Conservation (phyloP, 805 yeast species). For the Gaillardinia entomophila region DNA sequence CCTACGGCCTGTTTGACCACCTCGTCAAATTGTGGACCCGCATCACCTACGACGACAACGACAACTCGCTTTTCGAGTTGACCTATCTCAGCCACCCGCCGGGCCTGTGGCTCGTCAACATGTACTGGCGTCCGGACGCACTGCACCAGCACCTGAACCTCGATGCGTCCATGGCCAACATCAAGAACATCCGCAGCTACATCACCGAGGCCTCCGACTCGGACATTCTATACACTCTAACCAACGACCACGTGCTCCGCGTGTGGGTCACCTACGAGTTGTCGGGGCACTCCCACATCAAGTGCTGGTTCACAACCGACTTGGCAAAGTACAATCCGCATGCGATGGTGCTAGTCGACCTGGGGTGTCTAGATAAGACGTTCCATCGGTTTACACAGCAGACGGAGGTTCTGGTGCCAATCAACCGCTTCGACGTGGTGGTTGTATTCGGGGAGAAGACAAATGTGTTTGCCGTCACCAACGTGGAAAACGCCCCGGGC, state of each 20-base stretch:
- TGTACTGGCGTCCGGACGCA: slow-evolving; percentile 40
- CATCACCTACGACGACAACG: slow-evolving; percentile 56
- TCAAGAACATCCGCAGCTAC: slow-evolving; percentile 27
- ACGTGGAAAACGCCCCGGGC: slow-evolving; percentile 52
- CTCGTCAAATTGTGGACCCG: slow-evolving; percentile 78
- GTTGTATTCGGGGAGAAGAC: background rate
- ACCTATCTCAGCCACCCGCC: slow-evolving; percentile 60
- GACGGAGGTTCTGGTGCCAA: background rate
- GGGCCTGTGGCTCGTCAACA: slow-evolving; percentile 31
- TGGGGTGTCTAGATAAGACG: slow-evolving; percentile 23
- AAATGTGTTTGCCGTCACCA: slow-evolving; percentile 36
- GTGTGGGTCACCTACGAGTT: slow-evolving; percentile 66
- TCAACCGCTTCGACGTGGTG: background rate
- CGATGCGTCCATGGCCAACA: slow-evolving; percentile 27
- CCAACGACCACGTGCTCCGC: slow-evolving; percentile 52
- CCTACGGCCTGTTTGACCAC: slow-evolving; percentile 59
- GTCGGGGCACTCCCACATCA: slow-evolving; percentile 52
- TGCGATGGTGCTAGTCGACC: slow-evolving; percentile 31
- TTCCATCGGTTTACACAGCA: slow-evolving; percentile 4
- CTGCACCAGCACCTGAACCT: slow-evolving; percentile 3
- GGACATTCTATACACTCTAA: slow-evolving; percentile 53
- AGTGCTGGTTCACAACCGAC: slow-evolving; percentile 48
- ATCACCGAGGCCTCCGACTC: slow-evolving; percentile 27
- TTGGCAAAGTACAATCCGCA: slow-evolving; percentile 8
- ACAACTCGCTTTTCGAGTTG: slow-evolving; percentile 57